Evolutionary conservation across 495 filamentous ascomycete genomes (phyloP).

Genomic region (Lepraria neglecta): DNA sequence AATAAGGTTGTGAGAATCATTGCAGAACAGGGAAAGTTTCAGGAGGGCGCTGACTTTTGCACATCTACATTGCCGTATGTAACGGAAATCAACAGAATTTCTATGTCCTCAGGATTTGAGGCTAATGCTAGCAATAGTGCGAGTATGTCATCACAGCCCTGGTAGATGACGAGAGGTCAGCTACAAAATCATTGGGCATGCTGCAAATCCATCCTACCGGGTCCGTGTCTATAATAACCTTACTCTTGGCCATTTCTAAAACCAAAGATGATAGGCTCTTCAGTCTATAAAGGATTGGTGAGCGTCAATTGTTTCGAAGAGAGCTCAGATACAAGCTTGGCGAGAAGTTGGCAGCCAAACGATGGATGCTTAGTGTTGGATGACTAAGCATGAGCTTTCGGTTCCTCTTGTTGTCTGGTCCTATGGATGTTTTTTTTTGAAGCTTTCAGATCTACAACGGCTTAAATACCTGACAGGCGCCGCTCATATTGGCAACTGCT

Average conservation of each 20-base stretch:
- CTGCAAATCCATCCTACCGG: slow-evolving; percentile 43
- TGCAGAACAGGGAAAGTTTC: neutral
- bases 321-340: too few species aligned
- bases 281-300: neutral
- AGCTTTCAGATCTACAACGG: too few species aligned
- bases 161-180: neutral
- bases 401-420: too few species aligned
- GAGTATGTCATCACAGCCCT: slow-evolving; percentile 90
- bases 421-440: too few species aligned
- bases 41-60: slow-evolving; percentile 47
- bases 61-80: slow-evolving; percentile 91
- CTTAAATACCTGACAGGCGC: too few species aligned
- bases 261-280: neutral
- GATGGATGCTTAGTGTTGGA: neutral
- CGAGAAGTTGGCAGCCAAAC: neutral
- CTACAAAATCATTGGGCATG: neutral
- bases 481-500: neutral
- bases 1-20: neutral
- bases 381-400: neutral
- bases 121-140: slow-evolving; percentile 80
- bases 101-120: slow-evolving; percentile 74
- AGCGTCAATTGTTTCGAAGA: neutral
- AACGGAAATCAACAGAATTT: slow-evolving; percentile 81
- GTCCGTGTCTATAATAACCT: slow-evolving; percentile 92
- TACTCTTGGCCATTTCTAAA: slow-evolving; percentile 37